Conservation (phyloP, 2,329 filamentous ascomycete genomes). For the Colletotrichum incanum region DNA sequence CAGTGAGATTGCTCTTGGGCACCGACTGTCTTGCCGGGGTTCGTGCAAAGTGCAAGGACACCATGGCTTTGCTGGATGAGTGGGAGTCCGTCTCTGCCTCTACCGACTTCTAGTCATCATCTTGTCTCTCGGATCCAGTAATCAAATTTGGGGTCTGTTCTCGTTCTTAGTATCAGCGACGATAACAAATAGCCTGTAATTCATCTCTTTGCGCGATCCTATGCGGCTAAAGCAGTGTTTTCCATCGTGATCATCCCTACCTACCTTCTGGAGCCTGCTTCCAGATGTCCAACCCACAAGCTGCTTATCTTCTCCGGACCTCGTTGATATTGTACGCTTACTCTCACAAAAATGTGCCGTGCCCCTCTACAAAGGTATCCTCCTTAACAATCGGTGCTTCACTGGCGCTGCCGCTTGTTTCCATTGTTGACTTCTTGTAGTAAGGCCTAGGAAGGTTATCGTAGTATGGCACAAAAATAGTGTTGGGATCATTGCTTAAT, state of each 20-base stretch:
- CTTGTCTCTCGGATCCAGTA: neutral
- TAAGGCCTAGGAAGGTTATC: slow-evolving; percentile 24
- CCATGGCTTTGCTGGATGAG: slow-evolving; percentile 61
- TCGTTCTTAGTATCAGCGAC: neutral
- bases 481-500: slow-evolving; percentile 16
- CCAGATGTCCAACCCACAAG: neutral
- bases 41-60: slow-evolving; percentile 59
- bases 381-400: neutral
- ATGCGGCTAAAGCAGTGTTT: neutral
- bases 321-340: neutral
- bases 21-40: slow-evolving; percentile 63
- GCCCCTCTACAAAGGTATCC: neutral
- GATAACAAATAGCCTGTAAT: neutral
- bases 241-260: neutral
- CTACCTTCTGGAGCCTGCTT: neutral
- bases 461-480: slow-evolving; percentile 27
- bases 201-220: neutral
- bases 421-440: neutral
- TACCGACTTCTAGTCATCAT: slow-evolving; percentile 50
- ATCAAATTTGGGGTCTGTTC: neutral
- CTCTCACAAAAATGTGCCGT: neutral
- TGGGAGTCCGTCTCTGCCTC: slow-evolving; percentile 63
- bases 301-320: neutral
- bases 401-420: no score
- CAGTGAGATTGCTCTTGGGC: slow-evolving; percentile 69